Conservation (phyloP, 768 basidiomycete genomes). For the Clitopilus passeckerianus region DNA sequence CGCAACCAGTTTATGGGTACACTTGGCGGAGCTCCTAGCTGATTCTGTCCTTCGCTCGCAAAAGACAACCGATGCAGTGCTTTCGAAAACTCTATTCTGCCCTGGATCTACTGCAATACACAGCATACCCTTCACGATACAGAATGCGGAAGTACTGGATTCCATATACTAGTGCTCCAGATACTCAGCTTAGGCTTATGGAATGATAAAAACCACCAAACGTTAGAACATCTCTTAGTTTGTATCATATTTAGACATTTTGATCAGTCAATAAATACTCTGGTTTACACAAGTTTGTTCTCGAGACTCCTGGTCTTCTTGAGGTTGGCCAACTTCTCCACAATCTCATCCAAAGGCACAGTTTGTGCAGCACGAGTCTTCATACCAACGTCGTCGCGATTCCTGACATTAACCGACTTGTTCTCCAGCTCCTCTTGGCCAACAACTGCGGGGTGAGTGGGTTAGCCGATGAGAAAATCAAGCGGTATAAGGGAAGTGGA, state of each 20-base stretch:
- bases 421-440: conserved; percentile 88
- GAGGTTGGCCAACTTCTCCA: conserved; percentile 64
- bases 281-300: conserved; percentile 32
- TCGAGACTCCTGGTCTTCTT: conserved; percentile 47
- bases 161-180: not conserved
- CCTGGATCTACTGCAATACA: not conserved
- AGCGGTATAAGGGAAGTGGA: conserved; percentile 3
- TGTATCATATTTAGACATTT: not conserved
- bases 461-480: conserved; percentile 2
- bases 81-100: not conserved
- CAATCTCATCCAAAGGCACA: conserved; percentile 64
- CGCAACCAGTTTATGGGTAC: conserved; percentile 33
- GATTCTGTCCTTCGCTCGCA: not conserved
- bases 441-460: conserved; percentile 56
- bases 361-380: conserved; percentile 75
- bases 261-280: not conserved
- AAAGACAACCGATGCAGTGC: not conserved
- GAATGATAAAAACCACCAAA: not conserved
- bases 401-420: conserved; percentile 90
- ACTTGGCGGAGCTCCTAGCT: conserved; percentile 11
- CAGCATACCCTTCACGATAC: not conserved
- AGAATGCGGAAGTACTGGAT: not conserved
- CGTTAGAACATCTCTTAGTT: not conserved
- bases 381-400: conserved; percentile 87
- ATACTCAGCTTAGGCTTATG: not conserved